Conservation (phyloP, 371 early-diverging fungal genomes). For the Dinochytrium kinnereticum region DNA sequence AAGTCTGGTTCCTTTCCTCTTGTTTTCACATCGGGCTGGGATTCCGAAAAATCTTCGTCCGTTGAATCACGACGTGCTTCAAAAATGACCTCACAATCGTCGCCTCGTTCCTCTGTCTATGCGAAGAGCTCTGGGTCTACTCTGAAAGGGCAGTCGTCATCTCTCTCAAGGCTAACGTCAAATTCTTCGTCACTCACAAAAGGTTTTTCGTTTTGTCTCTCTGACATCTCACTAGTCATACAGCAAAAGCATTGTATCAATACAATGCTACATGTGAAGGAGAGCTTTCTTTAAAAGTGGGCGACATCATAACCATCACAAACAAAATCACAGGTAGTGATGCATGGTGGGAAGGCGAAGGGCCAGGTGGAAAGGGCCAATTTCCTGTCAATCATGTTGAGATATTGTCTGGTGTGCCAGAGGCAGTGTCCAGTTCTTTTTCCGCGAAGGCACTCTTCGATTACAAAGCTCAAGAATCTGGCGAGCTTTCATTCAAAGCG, state of each 20-base stretch:
- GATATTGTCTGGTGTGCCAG: background rate
- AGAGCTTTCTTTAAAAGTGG: conserved; percentile 43
- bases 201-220: too few relatives aligned
- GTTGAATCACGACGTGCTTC: background rate
- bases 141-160: too few relatives aligned
- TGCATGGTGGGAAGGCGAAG: conserved; percentile 57
- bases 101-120: too few relatives aligned
- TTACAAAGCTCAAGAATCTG: conserved; percentile 35
- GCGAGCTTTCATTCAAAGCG: conserved; percentile 48
- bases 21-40: conserved; percentile 49
- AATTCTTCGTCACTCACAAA: too few relatives aligned
- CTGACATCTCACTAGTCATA: background rate
- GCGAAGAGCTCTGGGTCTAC: too few relatives aligned
- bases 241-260: conserved; percentile 44
- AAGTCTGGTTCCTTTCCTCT: conserved; percentile 45
- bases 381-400: conserved; percentile 50
- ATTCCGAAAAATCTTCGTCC: conserved; percentile 13
- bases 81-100: too few relatives aligned
- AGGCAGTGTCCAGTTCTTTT: background rate
- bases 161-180: too few relatives aligned
- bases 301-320: conserved; percentile 45
- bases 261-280: conserved; percentile 54
- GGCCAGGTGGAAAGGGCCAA: conserved; percentile 46
- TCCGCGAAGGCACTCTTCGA: conserved; percentile 47
- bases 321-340: conserved; percentile 49